phyloP scores from a whole-genome alignment of 2,329 filamentous ascomycete species.

The Fusarium chuoi region DNA sequence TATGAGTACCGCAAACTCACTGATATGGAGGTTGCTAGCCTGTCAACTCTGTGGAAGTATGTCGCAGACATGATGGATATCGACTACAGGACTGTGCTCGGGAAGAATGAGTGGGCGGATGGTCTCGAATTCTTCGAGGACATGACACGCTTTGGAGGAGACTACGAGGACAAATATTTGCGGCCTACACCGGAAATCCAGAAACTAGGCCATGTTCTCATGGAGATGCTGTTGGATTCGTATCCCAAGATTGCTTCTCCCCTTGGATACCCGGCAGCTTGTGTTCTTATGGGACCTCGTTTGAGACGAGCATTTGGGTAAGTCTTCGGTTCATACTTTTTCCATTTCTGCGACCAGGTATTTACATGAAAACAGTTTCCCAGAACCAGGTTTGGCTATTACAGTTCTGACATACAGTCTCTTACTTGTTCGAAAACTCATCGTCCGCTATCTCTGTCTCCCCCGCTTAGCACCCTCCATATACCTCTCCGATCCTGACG shows the following conservation, averaged over 20 bases:
- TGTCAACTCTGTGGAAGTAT: constrained; percentile 76
- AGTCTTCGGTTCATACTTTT: constrained; percentile 31
- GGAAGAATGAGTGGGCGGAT: constrained; percentile 55
- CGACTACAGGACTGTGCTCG: constrained; percentile 55
- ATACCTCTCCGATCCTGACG: constrained; percentile 60
- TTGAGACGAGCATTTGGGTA: constrained; percentile 74
- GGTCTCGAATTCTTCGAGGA: constrained; percentile 64
- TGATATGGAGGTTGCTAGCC: constrained; percentile 74
- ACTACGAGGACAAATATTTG: constrained; percentile 71
- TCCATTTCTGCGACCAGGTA: neutral
- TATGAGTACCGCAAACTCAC: constrained; percentile 78
- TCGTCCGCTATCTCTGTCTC: constrained; percentile 67
- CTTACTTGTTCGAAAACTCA: constrained; percentile 63
- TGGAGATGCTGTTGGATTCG: constrained; percentile 67
- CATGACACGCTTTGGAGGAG: constrained; percentile 58
- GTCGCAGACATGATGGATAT: constrained; percentile 78
- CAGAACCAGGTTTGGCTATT: constrained; percentile 54
- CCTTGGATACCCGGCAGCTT: constrained; percentile 61
- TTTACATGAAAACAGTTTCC: constrained; percentile 50
- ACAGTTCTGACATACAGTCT: constrained; percentile 56
- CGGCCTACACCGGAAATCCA: constrained; percentile 61
- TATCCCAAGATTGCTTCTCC: constrained; percentile 59
- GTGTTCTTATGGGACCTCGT: constrained; percentile 71
- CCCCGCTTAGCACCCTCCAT: constrained; percentile 62
- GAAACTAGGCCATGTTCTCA: constrained; percentile 66